Percentiles rank a stretch among this genome's conserved stretches.
Conservation (phyloP, 345 rosid species). For the Corchorus capsularis region DNA sequence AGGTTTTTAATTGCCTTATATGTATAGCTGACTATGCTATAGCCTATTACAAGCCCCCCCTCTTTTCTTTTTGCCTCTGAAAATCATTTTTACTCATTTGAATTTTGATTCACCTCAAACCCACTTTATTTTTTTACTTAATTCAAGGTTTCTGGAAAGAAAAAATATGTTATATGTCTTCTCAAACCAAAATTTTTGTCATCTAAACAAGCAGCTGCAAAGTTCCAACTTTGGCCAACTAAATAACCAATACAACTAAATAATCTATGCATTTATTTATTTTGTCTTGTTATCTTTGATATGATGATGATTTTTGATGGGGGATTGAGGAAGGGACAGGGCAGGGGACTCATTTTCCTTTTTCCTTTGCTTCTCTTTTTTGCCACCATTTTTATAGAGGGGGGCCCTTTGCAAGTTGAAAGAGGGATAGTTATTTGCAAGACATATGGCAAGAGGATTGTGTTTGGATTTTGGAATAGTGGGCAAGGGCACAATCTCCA, state of each 20-base stretch:
- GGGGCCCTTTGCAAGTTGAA: conserved; percentile 12
- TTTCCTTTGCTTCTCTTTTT: background rate
- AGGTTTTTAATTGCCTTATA: background rate
- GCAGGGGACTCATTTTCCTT: background rate
- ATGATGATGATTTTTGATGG: background rate
- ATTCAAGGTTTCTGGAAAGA: background rate
- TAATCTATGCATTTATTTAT: background rate
- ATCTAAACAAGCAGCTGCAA: background rate
- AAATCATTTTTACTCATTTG: background rate
- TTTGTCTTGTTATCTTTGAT: background rate
- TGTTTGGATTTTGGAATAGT: background rate
- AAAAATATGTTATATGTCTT: background rate
- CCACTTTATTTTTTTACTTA: background rate
- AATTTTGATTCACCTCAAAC: background rate
- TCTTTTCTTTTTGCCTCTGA: background rate
- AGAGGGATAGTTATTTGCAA: conserved; percentile 1
- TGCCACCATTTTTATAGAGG: background rate
- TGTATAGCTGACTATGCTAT: conserved; percentile 1
- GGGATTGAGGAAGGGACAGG: background rate
- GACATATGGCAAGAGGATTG: conserved; percentile 14
- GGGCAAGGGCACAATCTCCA: conserved; percentile 16
- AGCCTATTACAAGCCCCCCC: background rate
- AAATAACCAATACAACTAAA: background rate
- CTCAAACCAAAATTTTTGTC: background rate
- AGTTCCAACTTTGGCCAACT: background rate